phyloP scores from a whole-genome alignment of 495 filamentous ascomycete genomes.

The Podospora pseudopauciseta region DNA sequence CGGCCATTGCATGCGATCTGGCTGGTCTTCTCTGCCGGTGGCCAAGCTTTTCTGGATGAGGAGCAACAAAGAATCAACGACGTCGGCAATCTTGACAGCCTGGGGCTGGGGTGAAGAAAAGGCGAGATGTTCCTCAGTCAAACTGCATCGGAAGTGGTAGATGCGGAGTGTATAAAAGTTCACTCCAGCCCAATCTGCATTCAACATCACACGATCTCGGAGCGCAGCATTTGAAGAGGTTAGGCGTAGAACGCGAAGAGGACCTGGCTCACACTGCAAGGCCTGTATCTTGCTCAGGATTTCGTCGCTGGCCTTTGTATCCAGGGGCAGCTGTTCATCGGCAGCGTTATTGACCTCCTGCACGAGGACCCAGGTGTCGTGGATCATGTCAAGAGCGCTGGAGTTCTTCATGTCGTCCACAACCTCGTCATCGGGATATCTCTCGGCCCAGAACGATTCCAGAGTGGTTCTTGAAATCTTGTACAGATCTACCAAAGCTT shows the following conservation, averaged over 20 bases:
- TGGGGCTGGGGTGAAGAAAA: slow-evolving; percentile 21
- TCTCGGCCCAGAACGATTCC: slow-evolving; percentile 34
- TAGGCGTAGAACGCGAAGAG: slow-evolving; percentile 35
- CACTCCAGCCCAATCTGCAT: slow-evolving; percentile 47
- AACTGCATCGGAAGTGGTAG: slow-evolving; percentile 38
- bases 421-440: slow-evolving; percentile 47
- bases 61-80: slow-evolving; percentile 34
- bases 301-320: slow-evolving; percentile 3
- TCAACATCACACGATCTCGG: slow-evolving; percentile 41
- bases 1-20: slow-evolving; percentile 45
- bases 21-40: slow-evolving; percentile 33
- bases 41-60: slow-evolving; percentile 40
- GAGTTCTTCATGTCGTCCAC: slow-evolving; percentile 49
- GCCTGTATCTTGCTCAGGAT: slow-evolving; percentile 22
- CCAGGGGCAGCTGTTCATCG: slow-evolving; percentile 2
- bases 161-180: slow-evolving; percentile 45
- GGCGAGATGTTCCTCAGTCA: slow-evolving; percentile 11
- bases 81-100: slow-evolving; percentile 28
- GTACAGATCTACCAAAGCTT: slow-evolving; percentile 23
- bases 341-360: slow-evolving; percentile 32
- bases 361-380: slow-evolving; percentile 41
- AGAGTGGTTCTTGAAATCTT: slow-evolving; percentile 21
- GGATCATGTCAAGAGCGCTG: slow-evolving; percentile 29
- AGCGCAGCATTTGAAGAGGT: slow-evolving; percentile 35
- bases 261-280: slow-evolving; percentile 17